These are phyloP conservation scores for Cyclospora cayetanensis DNA, from an alignment of 169 alveolate genomes.

Conservation along the genomic window DNA sequence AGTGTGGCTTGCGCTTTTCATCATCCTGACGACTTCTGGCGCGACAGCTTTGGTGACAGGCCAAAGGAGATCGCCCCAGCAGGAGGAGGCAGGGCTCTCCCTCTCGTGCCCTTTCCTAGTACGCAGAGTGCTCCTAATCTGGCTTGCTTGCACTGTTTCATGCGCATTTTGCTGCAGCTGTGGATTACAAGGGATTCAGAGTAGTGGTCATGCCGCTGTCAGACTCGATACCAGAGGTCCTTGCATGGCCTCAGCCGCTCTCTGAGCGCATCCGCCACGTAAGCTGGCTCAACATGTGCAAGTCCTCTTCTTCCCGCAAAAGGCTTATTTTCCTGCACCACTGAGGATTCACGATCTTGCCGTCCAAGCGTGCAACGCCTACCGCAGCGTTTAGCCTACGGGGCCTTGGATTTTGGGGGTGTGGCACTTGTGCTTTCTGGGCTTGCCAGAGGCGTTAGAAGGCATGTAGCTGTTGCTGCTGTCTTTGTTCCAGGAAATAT, in stretches of 20 bases:
- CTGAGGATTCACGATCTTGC: too few species aligned
- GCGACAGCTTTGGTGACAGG: not conserved
- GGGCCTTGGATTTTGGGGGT: too few species aligned
- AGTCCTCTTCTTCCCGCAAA: too few species aligned
- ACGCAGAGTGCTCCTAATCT: too few species aligned
- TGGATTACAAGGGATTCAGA: constrained; percentile 69
- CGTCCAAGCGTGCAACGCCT: too few species aligned
- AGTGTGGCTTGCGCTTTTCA: not conserved
- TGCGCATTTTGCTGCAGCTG: constrained; percentile 44
- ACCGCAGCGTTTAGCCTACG: too few species aligned
- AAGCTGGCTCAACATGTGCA: too few species aligned
- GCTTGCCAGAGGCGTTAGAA: too few species aligned
- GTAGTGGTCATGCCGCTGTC: constrained; percentile 67
- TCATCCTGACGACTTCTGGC: not conserved
- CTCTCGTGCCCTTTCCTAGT: not conserved
- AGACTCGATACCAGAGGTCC: constrained; percentile 47
- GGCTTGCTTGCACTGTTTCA: too few species aligned
- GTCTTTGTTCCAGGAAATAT: constrained; percentile 33
- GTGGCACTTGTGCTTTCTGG: too few species aligned
- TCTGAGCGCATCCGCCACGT: constrained; percentile 64
- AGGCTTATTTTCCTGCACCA: too few species aligned
- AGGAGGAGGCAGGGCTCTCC: not conserved
- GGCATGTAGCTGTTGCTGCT: too few species aligned
- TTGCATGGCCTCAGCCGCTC: constrained; percentile 70
- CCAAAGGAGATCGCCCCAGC: not conserved